Evolutionary conservation across 1,284 basidiomycete genomes (phyloP).

Genomic region (Anthracocystis panici-leucophaei): DNA sequence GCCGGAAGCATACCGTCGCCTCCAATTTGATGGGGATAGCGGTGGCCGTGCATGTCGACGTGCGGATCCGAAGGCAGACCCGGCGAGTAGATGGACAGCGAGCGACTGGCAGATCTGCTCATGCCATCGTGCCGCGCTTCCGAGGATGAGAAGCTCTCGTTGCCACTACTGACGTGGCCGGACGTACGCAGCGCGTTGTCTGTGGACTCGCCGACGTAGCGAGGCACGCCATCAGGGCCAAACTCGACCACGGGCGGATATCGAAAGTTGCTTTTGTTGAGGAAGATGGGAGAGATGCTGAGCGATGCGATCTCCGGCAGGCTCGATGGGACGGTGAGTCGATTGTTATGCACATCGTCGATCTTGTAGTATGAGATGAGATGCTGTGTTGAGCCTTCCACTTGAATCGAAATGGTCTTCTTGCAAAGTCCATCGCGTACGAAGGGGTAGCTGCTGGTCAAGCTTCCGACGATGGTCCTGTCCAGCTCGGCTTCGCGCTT

Average conservation of each 20-base stretch:
- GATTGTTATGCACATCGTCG: conserved; percentile 87
- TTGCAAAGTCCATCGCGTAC: conserved; percentile 63
- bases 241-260: conserved; percentile 88
- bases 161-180: conserved; percentile 43
- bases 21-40: conserved; percentile 48
- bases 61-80: conserved; percentile 14
- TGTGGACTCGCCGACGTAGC: conserved; percentile 73
- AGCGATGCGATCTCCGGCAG: conserved; percentile 87
- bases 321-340: conserved; percentile 86
- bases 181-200: conserved; percentile 32
- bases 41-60: conserved; percentile 26
- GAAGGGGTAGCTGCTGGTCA: conserved; percentile 63
- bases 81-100: conserved; percentile 36
- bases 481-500: conserved; percentile 52
- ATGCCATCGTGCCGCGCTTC: conserved; percentile 35
- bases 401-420: conserved; percentile 91
- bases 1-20: conserved; percentile 36
- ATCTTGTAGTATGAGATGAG: conserved; percentile 96
- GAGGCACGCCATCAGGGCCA: conserved; percentile 81
- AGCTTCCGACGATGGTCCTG: conserved; percentile 61
- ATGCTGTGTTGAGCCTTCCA: conserved; percentile 89
- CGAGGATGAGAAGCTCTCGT: conserved; percentile 42
- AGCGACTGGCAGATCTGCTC: conserved; percentile 22
- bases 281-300: conserved; percentile 86
- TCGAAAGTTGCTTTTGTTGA: conserved; percentile 89